Evolutionary conservation across 225 moss, liverwort and hornwort species (phyloP), one percentile per base, ranked within the genome.

Genomic region (Neckera pumila): DNA sequence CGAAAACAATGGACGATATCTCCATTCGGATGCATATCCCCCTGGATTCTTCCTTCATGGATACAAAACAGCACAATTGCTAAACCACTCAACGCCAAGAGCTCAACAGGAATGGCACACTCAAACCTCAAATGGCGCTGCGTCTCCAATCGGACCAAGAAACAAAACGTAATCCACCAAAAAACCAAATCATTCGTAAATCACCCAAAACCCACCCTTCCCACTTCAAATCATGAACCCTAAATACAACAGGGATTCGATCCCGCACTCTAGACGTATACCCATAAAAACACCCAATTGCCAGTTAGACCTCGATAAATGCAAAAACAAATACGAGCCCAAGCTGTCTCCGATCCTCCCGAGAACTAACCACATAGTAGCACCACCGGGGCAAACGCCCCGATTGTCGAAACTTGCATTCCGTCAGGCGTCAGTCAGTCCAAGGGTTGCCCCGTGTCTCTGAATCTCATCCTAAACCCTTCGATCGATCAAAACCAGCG

Each of bases 361-460:
- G 54, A 45, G 64, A 33, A 92, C 95, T 76, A 51, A 96, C 97
- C 97, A 79, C 92, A 94, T 56, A 98, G 91, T 40, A 98, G 96
- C 85, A 94, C 93, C 86, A 88, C 92, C 63, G 98, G 98, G 93
- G 98, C 95, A 70, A 96, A 95, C 38, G 98, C 98, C 96, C 98
- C 98, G 51, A 98, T 94, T 56, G 93, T 90, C 51, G 97, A 95
- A 74, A 93, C 94, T 90, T 97, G 95, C 98, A 98, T 98, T 61
- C 22, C 77, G 77, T 87, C 85, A 89, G 63, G 65, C 88, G 81
- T 85, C 57, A 33, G 72, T 85, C 57, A 33, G 66, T 83, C 49
- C 5, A 74, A 76, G 28, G 11, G 31, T 89, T 92, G 91, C 77
- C 94, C 94, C 34, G 89, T 92, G 76, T 91, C 91, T 53, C 82